phyloP scores from a whole-genome alignment of 352 stramenopile species.

The Pythium oligandrum region DNA sequence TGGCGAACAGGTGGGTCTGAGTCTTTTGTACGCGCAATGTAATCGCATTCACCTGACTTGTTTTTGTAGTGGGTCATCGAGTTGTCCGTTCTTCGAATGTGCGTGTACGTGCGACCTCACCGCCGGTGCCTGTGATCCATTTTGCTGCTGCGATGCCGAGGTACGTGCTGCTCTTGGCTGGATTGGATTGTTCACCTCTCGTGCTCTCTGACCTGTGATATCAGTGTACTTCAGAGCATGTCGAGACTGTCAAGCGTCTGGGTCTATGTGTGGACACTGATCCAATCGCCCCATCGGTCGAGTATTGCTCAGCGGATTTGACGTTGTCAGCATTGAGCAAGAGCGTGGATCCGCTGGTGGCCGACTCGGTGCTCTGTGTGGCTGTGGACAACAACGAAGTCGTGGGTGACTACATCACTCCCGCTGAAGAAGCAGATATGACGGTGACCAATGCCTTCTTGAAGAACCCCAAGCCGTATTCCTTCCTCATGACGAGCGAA shows the following conservation, averaged over 20 bases:
- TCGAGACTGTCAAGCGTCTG: conserved; percentile 7
- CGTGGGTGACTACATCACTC: conserved; percentile 27
- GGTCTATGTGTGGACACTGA: conserved; percentile 22
- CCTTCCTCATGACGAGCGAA: conserved; percentile 14
- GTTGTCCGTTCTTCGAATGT: conserved; percentile 26
- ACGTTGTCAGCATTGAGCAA: conserved; percentile 17
- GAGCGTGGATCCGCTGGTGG: conserved; percentile 27
- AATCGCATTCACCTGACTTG: no score
- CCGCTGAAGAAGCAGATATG: conserved; percentile 25
- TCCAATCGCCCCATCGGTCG: conserved; percentile 16
- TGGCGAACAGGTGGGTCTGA: no score
- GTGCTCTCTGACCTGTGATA: neutral
- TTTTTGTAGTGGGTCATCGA: no score
- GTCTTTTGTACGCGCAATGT: no score
- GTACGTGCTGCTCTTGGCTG: conserved; percentile 4
- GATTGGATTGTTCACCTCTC: no score
- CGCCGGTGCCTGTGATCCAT: conserved; percentile 33
- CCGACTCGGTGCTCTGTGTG: conserved; percentile 42
- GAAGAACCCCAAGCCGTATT: conserved; percentile 30
- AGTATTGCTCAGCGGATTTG: conserved; percentile 42
- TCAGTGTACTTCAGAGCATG: conserved; percentile 28
- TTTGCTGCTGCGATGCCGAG: conserved; percentile 49
- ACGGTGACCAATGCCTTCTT: conserved; percentile 27
- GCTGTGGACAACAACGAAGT: conserved; percentile 48
- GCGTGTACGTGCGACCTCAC: conserved; percentile 41